Base-by-base conservation (phyloP, 352 stramenopile genomes). In the Phytophthora lateralis region DNA sequence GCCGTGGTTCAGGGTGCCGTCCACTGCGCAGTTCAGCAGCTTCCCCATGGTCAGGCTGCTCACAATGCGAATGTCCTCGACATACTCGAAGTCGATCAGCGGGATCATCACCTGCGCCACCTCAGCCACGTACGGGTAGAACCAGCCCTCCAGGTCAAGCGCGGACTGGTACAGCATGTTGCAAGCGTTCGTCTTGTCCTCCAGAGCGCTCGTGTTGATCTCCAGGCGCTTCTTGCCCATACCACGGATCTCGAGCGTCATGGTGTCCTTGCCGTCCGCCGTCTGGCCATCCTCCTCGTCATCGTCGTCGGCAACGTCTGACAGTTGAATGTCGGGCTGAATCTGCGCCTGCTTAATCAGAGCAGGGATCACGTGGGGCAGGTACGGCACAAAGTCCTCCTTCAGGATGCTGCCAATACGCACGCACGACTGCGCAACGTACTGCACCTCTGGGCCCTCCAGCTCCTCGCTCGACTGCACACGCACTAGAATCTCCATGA, bases 161-260 rank as follows among this genome's bases (percentile, higher is more conserved):
- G 87, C 87, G 39, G 75, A 90, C 69, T 96, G 87, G 71, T 94
- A 96, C 4, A 96, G 70, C 87, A 96, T 96, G 72, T 96, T 93
- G 63, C 86, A 91, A 29, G 85, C 87, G 52, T 93, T 92, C 20
- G 78, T 82, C 81, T 96, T 96, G 49, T 94, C 87, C 54, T 94
- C 80, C 20, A 96, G 66, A 52, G 87, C 84, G 55, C 72, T 91
- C 50, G 87, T 96, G 73, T 96, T 93, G 54, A 96, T 93, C 67
- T 93, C 78, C 54, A 96, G 66, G 17, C 78, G 80, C 77, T 93
- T 92, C 74, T 90, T 91, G 65, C 84, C 87, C 18, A 85, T 75
- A 47, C 81, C 85, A 41, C 76, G 81, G 46, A 94, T 89, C 34
- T 96, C 76, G 11, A 96, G 66, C 17, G 78, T 91, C 57, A 96